A percentile compares a stretch with the other conserved stretches of the same genome.
These are phyloP conservation scores for Lentinula lateritia DNA, from an alignment of 768 basidiomycete genomes.

Conservation along the genomic window DNA sequence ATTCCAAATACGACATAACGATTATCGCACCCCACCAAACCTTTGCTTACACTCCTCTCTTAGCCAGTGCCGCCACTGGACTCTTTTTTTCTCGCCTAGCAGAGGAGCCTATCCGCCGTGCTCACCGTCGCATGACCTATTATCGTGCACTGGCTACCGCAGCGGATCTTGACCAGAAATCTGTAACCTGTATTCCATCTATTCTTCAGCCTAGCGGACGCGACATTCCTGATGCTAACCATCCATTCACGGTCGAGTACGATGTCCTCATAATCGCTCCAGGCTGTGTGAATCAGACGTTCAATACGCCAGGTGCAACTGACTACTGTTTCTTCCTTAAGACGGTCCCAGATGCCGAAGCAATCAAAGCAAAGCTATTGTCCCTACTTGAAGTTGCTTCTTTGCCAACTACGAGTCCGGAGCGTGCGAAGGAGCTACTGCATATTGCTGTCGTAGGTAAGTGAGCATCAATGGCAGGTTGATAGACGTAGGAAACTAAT, in stretches of 20 bases:
- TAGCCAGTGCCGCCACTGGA: conserved; percentile 1
- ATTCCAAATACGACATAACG: neutral
- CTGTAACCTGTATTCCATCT: conserved; percentile 1
- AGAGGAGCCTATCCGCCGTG: conserved; percentile 2
- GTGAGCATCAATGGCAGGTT: neutral
- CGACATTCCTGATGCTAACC: neutral
- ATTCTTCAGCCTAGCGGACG: neutral
- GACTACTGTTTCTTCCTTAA: conserved; percentile 72
- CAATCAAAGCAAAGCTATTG: conserved; percentile 59
- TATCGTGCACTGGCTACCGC: neutral
- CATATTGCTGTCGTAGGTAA: conserved; percentile 54
- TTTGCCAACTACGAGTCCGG: conserved; percentile 57
- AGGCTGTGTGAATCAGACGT: conserved; percentile 65
- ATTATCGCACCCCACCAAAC: conserved; percentile 1
- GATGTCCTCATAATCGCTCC: conserved; percentile 68
- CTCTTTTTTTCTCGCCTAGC: conserved; percentile 3
- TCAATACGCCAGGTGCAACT: conserved; percentile 59
- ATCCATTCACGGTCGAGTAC: conserved; percentile 30
- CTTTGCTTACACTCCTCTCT: conserved; percentile 3
- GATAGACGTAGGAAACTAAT: neutral
- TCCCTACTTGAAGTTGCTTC: conserved; percentile 69
- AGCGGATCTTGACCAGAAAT: neutral
- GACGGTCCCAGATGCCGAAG: conserved; percentile 64
- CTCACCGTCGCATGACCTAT: neutral
- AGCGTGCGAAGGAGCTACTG: conserved; percentile 56